Evolutionary conservation across 257 asterid genomes (phyloP), one percentile per base, ranked within the genome.

Genomic region (Fraxinus pennsylvanica): DNA sequence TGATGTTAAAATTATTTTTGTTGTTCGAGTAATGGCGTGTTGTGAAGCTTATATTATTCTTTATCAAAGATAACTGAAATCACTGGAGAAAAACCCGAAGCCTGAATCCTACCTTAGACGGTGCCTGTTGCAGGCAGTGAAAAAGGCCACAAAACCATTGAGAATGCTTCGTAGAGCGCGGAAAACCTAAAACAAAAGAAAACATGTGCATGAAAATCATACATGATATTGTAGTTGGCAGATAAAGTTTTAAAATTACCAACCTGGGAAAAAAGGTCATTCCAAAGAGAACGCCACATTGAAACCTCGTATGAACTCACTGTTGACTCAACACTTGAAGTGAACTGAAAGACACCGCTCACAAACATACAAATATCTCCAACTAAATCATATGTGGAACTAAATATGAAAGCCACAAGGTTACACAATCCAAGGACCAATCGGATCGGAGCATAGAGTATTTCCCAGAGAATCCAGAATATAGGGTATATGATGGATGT

Each of bases 91-190:
- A 50, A 5, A 63, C 39, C 72, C 71, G 63, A 78, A 61, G 35
- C 9, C 61, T 47, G 25, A 82, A 71, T 13, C 75, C 52, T 78
- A 91, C 97, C 97, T 92, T 36, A 92, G 86, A 39, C 97, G 89
- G 73, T 91, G 97, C 74, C 96, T 84, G 76, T 92, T 92, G 83
- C 97, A 91, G 61, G 97, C 88, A 29, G 88, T 70, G 79, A 90
- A 87, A 82, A 91, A 91, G 79, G 91, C 97, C 79, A 92, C 93
- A 68, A 92, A 85, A 65, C 97, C 94, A 71, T 91, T 76, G 54
- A 91, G 89, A 76, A 92, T 89, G 79, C 87, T 85, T 32, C 92
- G 88, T 14, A 92, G 85, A 84, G 97, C 96, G 27, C 91, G 90
- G 19, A 91, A 92, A 72, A 91, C 77, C 97, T 92, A 87, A 35